These are phyloP conservation scores for Galerina sulciceps DNA, from an alignment of 768 basidiomycete species.

Conservation along the genomic window DNA sequence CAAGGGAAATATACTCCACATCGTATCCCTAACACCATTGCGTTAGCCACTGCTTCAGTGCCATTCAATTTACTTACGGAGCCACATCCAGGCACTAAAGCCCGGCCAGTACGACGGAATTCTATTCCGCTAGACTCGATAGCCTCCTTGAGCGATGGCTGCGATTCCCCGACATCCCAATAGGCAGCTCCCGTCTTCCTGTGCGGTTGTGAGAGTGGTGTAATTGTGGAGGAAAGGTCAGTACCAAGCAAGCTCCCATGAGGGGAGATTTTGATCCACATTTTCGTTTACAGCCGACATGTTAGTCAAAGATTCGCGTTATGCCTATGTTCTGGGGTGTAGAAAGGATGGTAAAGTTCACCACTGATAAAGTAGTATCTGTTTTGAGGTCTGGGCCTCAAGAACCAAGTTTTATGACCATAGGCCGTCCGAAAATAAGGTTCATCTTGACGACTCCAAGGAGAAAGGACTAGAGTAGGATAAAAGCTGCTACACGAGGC, in stretches of 20 bases:
- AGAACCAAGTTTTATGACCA: too few relatives aligned
- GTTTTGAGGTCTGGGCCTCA: too few relatives aligned
- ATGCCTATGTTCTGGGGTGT: too few relatives aligned
- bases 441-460: too few relatives aligned
- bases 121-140: slow-evolving; percentile 47
- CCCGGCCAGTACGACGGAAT: slow-evolving; percentile 39
- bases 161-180: slow-evolving; percentile 61
- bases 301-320: too few relatives aligned
- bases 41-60: not conserved
- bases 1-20: slow-evolving; percentile 54
- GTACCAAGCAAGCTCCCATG: slow-evolving; percentile 34
- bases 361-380: too few relatives aligned
- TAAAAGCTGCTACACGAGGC: too few relatives aligned
- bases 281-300: too few relatives aligned
- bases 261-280: slow-evolving; percentile 13
- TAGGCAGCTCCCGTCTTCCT: slow-evolving; percentile 45
- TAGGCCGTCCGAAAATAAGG: too few relatives aligned
- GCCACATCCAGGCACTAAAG: slow-evolving; percentile 53
- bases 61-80: slow-evolving; percentile 25
- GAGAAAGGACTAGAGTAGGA: too few relatives aligned
- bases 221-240: not conserved
- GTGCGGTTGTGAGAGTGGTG: not conserved
- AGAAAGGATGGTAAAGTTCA: too few relatives aligned
- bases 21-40: slow-evolving; percentile 59
- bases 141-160: slow-evolving; percentile 58